Evolutionary conservation across 2,329 filamentous ascomycete species (phyloP).

Genomic region (Fusarium bactridioides): DNA sequence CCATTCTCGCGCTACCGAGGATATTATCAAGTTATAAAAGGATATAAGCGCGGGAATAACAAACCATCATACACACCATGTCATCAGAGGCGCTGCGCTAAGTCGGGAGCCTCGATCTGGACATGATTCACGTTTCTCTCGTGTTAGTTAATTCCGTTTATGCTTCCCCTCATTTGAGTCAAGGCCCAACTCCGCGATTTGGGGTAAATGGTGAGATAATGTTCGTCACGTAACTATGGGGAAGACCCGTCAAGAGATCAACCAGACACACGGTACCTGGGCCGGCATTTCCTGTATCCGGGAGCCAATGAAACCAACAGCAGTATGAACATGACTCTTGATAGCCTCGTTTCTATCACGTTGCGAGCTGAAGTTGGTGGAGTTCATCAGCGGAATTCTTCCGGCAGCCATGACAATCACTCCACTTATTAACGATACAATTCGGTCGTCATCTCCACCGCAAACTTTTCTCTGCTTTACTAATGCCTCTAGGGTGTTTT

Average conservation of each 20-base stretch:
- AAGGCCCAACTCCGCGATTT: conserved; percentile 10
- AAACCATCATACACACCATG: conserved; percentile 2
- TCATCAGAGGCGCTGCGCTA: conserved; percentile 11
- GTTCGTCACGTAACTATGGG: conserved; percentile 11
- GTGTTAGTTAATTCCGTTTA: conserved; percentile 1
- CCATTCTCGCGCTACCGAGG: conserved; percentile 32
- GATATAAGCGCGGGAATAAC: conserved; percentile 34
- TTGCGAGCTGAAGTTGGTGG: conserved; percentile 2
- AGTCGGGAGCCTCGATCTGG: conserved; percentile 1
- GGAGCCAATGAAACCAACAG: conserved; percentile 12
- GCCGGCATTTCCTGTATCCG: conserved; percentile 18
- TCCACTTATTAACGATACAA: conserved; percentile 23
- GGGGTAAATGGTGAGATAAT: conserved; percentile 8
- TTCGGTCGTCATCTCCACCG: conserved; percentile 20
- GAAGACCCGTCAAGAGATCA: conserved; percentile 19
- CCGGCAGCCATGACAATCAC: conserved; percentile 4
- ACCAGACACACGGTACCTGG: conserved; percentile 9
- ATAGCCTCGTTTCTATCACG: conserved; percentile 5
- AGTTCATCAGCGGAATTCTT: conserved; percentile 17
- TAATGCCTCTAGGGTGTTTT: conserved; percentile 5
- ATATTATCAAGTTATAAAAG: neutral
- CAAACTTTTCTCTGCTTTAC: conserved; percentile 2
- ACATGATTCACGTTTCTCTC: neutral
- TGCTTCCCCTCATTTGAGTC: conserved; percentile 34
- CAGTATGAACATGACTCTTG: conserved; percentile 11